Percentiles rank a stretch among this genome's conserved stretches.
These are phyloP conservation scores for Kodamaea restingae DNA, from an alignment of 805 yeast species.

Conservation along the genomic window DNA sequence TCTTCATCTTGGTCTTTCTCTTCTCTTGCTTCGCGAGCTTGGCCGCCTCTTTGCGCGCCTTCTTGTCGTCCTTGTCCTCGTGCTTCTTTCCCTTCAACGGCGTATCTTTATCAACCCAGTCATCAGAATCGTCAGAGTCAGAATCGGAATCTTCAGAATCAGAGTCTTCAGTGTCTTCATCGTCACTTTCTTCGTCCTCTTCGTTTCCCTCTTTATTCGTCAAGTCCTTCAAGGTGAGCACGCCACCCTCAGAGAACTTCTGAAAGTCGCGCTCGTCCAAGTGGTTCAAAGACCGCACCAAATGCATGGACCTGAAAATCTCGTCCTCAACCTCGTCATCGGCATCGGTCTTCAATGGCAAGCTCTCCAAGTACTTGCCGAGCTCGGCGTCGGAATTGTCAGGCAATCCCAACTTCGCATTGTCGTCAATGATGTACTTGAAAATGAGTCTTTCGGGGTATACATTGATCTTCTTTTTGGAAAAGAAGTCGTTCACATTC, in stretches of 20 bases:
- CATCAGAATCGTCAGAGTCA: slow-evolving; percentile 28
- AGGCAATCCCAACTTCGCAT: slow-evolving; percentile 31
- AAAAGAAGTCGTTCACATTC: slow-evolving; percentile 86
- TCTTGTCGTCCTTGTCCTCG: slow-evolving; percentile 76
- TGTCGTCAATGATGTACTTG: slow-evolving; percentile 61
- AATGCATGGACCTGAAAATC: slow-evolving; percentile 75
- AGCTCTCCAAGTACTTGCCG: slow-evolving; percentile 38
- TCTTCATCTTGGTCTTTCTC: slow-evolving; percentile 77
- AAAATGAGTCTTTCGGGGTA: slow-evolving; percentile 81
- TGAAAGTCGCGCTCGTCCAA: slow-evolving; percentile 87
- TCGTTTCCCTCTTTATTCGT: no score
- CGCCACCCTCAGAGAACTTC: slow-evolving; percentile 73
- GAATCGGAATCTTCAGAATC: slow-evolving; percentile 23
- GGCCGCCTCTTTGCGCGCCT: slow-evolving; percentile 67
- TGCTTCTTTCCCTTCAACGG: slow-evolving; percentile 66
- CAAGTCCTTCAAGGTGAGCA: slow-evolving; percentile 67
- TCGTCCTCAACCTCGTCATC: slow-evolving; percentile 70
- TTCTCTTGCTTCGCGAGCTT: slow-evolving; percentile 76
- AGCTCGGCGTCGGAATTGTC: slow-evolving; percentile 42
- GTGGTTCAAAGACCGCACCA: slow-evolving; percentile 76
- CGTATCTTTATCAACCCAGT: slow-evolving; percentile 41
- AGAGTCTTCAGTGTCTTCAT: slow-evolving; percentile 22
- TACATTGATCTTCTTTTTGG: slow-evolving; percentile 63
- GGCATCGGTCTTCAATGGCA: slow-evolving; percentile 57
- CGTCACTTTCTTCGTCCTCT: slow-evolving; percentile 24